Evolutionary conservation across 129 eudicot genomes (phyloP).

Genomic region (Mikania micrantha): DNA sequence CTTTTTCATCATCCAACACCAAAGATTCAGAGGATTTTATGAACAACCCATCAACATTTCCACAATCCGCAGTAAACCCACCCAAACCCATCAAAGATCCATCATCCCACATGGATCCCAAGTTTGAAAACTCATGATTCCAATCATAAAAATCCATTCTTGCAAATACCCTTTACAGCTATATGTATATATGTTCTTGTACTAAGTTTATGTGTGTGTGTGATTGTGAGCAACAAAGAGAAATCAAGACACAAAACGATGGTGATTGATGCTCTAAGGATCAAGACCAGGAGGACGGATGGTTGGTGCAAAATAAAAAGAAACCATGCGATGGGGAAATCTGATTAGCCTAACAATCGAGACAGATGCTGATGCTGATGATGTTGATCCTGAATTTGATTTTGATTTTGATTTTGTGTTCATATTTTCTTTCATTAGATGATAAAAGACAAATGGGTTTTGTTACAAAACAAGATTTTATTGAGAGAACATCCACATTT

Average conservation of each 20-base stretch:
- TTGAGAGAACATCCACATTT: slow-evolving; percentile 63
- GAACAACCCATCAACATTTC: slow-evolving; percentile 26
- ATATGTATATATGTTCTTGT: slow-evolving; percentile 6
- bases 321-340: slow-evolving; percentile 44
- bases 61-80: slow-evolving; percentile 31
- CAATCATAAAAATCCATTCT: slow-evolving; percentile 33
- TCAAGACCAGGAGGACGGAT: slow-evolving; percentile 86
- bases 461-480: slow-evolving; percentile 19
- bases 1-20: slow-evolving; percentile 50
- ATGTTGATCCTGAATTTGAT: slow-evolving; percentile 14
- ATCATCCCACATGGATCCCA: slow-evolving; percentile 21
- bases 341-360: slow-evolving; percentile 33
- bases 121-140: slow-evolving; percentile 23
- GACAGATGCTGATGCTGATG: slow-evolving; percentile 11
- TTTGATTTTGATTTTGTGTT: slow-evolving; percentile 22
- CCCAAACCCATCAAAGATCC: slow-evolving; percentile 19
- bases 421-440: slow-evolving; percentile 40
- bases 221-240: slow-evolving; percentile 10
- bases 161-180: slow-evolving; percentile 23
- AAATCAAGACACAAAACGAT: neutral
- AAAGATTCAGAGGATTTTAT: slow-evolving; percentile 28
- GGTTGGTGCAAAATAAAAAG: slow-evolving; percentile 83
- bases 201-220: slow-evolving; percentile 11
- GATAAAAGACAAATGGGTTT: slow-evolving; percentile 17
- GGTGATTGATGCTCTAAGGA: slow-evolving; percentile 30